Conservation (phyloP, 495 filamentous ascomycete species). For the Penicillium waksmanii region DNA sequence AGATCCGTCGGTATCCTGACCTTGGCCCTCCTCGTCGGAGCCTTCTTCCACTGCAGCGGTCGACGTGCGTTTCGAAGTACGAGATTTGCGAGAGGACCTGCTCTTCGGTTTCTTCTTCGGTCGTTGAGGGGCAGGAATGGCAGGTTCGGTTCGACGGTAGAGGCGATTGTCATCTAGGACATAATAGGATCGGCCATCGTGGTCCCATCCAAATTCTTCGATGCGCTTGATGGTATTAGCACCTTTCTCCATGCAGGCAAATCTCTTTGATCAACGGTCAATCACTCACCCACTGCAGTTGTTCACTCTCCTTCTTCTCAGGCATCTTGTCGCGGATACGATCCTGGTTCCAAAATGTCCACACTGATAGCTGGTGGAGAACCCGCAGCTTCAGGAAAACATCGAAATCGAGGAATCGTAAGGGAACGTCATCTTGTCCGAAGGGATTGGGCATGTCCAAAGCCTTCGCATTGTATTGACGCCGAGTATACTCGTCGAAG, state of each 20-base stretch:
- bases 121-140: constrained; percentile 57
- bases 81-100: constrained; percentile 68
- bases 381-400: constrained; percentile 85
- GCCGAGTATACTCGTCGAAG: constrained; percentile 92
- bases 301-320: constrained; percentile 78
- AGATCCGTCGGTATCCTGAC: constrained; percentile 32
- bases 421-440: constrained; percentile 72
- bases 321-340: constrained; percentile 84
- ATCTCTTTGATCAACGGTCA: neutral
- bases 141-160: constrained; percentile 78
- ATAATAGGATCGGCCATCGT: constrained; percentile 80
- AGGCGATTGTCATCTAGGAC: constrained; percentile 93
- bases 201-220: constrained; percentile 88
- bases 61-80: constrained; percentile 74
- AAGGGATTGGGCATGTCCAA: constrained; percentile 79
- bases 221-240: constrained; percentile 69
- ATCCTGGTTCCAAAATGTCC: constrained; percentile 86
- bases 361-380: constrained; percentile 86
- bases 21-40: constrained; percentile 58
- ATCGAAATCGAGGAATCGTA: constrained; percentile 79
- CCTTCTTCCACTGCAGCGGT: constrained; percentile 50
- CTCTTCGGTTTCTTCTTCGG: constrained; percentile 76
- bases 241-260: neutral
- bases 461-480: constrained; percentile 85
- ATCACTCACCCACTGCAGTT: constrained; percentile 76